Base-by-base conservation (phyloP, 2,329 filamentous ascomycete genomes). In the Aspergillus sp. region DNA sequence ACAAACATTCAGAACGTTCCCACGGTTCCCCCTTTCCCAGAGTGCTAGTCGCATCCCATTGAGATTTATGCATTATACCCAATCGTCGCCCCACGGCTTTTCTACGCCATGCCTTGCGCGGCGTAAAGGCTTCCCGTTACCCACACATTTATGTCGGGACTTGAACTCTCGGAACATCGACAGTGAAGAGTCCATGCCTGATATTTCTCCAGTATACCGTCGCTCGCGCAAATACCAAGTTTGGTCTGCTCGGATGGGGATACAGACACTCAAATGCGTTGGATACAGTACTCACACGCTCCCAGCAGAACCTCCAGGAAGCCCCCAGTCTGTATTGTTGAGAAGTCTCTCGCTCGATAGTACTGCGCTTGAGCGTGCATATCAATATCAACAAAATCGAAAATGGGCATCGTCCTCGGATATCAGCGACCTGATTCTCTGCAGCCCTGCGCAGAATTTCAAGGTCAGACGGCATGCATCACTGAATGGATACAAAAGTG, bases 211-310 rank as follows among this genome's bases (percentile, higher is more conserved):
- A 4, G 19, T 6, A 49, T 33, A 54, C 34, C 27, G 44, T 44
- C 20, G 58, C 34, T 59, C 64, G 12, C 66, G 66, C 17, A 75
- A 63, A 49, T 73, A 74, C 54, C 68, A 69, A 52, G 60, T 63
- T 27, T 77, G 74, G 75, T 73, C 72, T 22, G 69, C 75, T 24
- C 63, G 65, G 22, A 73, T 78, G 72, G 70, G 75, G 55, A 45
- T 75, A 6, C 66, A 69, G 17, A 59, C 66, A 13, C 61, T 51
- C 15, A 59, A 56, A 45, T 60, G 34, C 41, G 51, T 51, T 6
- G 54, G 33, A 24, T 50, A 59, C 51, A 67, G 54, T 48, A 55
- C 34, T 52, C 61, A 56, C 8, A 65, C 61, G 19, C 61, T 69
- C 5, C 64, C 65, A 13, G 71, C 67, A 6, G 72, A 72, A 4